phyloP scores from a whole-genome alignment of 2,329 filamentous ascomycete species.

The Phyllosticta citrichinensis region DNA sequence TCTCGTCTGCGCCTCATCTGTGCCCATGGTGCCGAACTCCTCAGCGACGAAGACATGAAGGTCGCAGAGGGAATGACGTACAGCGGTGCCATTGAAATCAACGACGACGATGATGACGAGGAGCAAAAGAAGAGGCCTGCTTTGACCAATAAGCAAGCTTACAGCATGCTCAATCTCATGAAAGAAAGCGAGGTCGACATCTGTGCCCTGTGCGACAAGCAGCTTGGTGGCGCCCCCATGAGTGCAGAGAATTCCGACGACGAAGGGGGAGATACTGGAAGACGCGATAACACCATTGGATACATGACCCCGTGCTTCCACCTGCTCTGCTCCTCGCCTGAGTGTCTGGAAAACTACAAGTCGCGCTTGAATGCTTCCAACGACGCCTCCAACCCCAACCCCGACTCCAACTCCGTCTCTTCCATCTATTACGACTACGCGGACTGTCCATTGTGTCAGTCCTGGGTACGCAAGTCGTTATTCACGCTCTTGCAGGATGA shows the following conservation, averaged over 20 bases:
- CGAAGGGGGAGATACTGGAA: constrained; percentile 42
- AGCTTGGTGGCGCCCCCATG: constrained; percentile 41
- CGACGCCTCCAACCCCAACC: constrained; percentile 25
- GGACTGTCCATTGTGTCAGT: constrained; percentile 59
- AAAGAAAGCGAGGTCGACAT: constrained; percentile 67
- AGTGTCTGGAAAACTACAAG: constrained; percentile 56
- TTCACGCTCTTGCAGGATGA: constrained; percentile 57
- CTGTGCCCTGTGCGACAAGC: constrained; percentile 61
- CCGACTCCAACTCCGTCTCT: constrained; percentile 13
- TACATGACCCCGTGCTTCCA: constrained; percentile 84
- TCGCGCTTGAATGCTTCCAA: constrained; percentile 26
- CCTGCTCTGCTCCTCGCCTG: constrained; percentile 55
- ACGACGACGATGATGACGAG: constrained; percentile 56
- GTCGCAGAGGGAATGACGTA: constrained; percentile 72
- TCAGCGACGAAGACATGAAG: constrained; percentile 73
- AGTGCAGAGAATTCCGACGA: constrained; percentile 45
- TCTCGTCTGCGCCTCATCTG: constrained; percentile 81
- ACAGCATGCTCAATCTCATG: constrained; percentile 77
- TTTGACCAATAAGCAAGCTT: constrained; percentile 62
- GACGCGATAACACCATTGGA: constrained; percentile 47
- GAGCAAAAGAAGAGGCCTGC: constrained; percentile 32
- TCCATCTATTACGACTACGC: constrained; percentile 36
- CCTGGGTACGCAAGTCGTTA: constrained; percentile 52
- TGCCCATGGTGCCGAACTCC: constrained; percentile 84
- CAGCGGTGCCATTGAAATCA: constrained; percentile 79